Conservation (phyloP, 805 yeast species). For the Yarrowia sp. region DNA sequence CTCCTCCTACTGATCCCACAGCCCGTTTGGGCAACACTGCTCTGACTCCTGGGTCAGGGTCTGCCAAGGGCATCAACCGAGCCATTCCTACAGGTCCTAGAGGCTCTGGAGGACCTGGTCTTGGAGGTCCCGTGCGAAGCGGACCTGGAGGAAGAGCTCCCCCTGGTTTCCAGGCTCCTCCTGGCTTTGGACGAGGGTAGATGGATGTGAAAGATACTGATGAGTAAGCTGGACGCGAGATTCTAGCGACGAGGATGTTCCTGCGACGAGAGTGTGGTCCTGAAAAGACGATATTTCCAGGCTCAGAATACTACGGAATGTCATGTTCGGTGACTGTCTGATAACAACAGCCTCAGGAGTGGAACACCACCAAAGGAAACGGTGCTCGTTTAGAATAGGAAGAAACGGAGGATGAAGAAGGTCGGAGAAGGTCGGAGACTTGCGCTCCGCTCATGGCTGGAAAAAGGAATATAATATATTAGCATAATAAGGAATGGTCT, state of each 20-base stretch:
- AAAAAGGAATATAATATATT: neutral
- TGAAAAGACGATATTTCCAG: too few relatives aligned
- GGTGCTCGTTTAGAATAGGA: too few relatives aligned
- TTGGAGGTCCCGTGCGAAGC: constrained; percentile 34
- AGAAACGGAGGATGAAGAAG: too few relatives aligned
- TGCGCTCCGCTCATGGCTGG: neutral
- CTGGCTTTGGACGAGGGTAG: constrained; percentile 37
- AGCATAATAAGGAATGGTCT: neutral
- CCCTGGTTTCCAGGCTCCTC: constrained; percentile 35
- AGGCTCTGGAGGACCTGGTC: constrained; percentile 34
- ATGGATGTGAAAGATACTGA: neutral
- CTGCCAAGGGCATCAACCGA: constrained; percentile 37
- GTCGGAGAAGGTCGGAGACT: neutral
- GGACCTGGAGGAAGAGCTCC: constrained; percentile 32
- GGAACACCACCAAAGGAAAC: too few relatives aligned
- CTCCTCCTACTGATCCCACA: constrained; percentile 47
- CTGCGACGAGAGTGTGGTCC: too few relatives aligned
- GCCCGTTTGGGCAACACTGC: constrained; percentile 36
- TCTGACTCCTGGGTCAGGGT: constrained; percentile 39
- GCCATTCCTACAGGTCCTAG: constrained; percentile 37
- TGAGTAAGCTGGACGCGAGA: too few relatives aligned
- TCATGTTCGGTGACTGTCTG: neutral
- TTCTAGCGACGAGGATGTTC: too few relatives aligned
- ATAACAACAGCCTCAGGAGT: too few relatives aligned
- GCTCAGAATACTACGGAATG: neutral